phyloP scores from a whole-genome alignment of 2,329 filamentous ascomycete genomes.

The Pseudogymnoascus sp. region DNA sequence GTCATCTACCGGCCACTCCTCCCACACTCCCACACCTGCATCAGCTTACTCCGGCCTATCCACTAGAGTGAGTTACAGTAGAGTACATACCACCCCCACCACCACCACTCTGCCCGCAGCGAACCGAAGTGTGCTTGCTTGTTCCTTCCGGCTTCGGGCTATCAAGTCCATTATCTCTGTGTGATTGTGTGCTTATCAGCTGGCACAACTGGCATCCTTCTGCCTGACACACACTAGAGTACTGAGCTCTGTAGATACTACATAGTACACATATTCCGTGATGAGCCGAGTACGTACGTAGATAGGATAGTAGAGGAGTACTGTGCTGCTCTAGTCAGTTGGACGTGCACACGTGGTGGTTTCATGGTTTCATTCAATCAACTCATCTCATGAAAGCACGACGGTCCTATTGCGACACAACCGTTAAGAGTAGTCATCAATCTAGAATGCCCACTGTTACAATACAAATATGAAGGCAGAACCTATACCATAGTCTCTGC shows the following conservation, averaged over 20 bases:
- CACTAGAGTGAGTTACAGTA: background rate
- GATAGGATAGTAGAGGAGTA: background rate
- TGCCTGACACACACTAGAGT: background rate
- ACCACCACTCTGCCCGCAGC: background rate
- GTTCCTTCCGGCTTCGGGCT: conserved; percentile 1
- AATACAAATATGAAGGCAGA: background rate
- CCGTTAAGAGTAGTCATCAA: background rate
- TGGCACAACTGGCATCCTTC: background rate
- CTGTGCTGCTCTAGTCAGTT: background rate
- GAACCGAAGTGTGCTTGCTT: background rate
- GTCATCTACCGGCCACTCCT: background rate
- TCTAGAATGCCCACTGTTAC: background rate
- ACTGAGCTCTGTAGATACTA: background rate
- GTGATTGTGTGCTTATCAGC: background rate
- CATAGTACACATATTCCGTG: background rate
- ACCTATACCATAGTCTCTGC: too few relatives aligned
- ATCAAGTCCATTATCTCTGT: background rate
- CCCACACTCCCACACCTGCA: background rate
- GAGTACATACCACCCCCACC: background rate
- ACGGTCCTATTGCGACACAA: background rate
- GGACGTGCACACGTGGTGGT: background rate
- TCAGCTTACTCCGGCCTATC: background rate
- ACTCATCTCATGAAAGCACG: background rate
- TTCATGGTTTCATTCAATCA: background rate
- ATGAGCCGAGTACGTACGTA: background rate